These are phyloP conservation scores for Polyporus tsugae DNA, from an alignment of 1,284 basidiomycete genomes.

Conservation along the genomic window DNA sequence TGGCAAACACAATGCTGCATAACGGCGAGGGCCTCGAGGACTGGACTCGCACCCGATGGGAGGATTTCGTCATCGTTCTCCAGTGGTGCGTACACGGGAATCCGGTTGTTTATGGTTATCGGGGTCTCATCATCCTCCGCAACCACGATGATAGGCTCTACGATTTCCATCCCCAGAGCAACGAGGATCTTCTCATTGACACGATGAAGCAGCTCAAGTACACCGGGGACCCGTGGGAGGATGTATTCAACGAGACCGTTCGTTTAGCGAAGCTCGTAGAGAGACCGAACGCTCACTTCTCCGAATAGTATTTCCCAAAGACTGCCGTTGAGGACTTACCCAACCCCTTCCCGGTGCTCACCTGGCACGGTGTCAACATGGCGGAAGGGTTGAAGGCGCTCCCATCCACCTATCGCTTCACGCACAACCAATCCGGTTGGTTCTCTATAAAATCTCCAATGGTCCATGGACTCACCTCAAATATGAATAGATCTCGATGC, in stretches of 20 bases:
- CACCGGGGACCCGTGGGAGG: conserved; percentile 62
- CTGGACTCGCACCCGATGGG: conserved; percentile 65
- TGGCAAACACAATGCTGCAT: conserved; percentile 66
- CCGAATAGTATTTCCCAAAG: conserved; percentile 52
- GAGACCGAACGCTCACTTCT: background rate
- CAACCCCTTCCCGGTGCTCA: conserved; percentile 45
- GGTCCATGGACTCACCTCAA: conserved; percentile 5
- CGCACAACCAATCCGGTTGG: conserved; percentile 62
- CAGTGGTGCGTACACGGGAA: conserved; percentile 53
- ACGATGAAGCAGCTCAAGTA: conserved; percentile 63
- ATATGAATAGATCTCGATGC: conserved; percentile 53
- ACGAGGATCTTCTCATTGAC: conserved; percentile 59
- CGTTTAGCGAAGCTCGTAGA: background rate
- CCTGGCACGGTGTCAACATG: conserved; percentile 67
- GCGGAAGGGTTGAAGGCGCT: conserved; percentile 66
- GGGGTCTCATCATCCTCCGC: background rate
- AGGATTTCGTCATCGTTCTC: conserved; percentile 61
- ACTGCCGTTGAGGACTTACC: conserved; percentile 42
- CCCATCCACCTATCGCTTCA: conserved; percentile 63
- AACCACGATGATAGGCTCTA: conserved; percentile 51
- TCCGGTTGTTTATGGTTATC: background rate
- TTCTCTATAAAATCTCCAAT: background rate
- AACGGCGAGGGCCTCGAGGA: conserved; percentile 58
- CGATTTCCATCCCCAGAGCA: conserved; percentile 58
- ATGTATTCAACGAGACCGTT: conserved; percentile 40